Conservation (phyloP, 176 grass and related monocot species). For the barley (Hordeum vulgare) region DNA sequence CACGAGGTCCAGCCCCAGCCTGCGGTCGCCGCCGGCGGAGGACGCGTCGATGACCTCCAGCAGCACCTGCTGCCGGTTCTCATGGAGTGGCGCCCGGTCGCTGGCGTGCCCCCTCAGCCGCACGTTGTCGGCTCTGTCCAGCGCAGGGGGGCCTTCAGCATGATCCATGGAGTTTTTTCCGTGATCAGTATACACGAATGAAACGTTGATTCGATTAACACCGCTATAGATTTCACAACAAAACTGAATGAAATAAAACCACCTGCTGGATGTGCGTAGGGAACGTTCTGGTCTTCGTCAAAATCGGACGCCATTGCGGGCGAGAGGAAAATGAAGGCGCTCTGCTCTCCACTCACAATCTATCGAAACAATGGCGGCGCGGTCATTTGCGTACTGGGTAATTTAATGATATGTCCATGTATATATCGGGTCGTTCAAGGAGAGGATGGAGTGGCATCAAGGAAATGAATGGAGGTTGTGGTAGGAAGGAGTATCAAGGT, state of each 20-base stretch:
- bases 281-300: neutral
- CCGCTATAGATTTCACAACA: no score
- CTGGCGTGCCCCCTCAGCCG: neutral
- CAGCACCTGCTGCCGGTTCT: neutral
- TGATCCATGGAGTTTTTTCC: neutral
- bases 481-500: neutral
- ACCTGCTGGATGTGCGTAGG: neutral
- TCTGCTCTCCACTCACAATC: neutral
- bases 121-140: neutral
- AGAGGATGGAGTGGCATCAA: neutral
- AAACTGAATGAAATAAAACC: neutral
- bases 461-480: neutral
- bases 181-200: neutral
- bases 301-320: neutral
- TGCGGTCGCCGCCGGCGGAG: no score
- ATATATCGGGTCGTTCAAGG: neutral
- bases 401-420: neutral
- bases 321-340: neutral
- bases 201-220: neutral
- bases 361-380: neutral
- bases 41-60: neutral
- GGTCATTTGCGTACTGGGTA: neutral
- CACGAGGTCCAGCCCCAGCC: neutral
- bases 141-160: neutral
- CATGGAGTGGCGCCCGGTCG: neutral